Percentiles rank a stretch among this genome's conserved stretches.
phyloP scores from a whole-genome alignment of 768 basidiomycete species.

The Punctularia strigosozonata region DNA sequence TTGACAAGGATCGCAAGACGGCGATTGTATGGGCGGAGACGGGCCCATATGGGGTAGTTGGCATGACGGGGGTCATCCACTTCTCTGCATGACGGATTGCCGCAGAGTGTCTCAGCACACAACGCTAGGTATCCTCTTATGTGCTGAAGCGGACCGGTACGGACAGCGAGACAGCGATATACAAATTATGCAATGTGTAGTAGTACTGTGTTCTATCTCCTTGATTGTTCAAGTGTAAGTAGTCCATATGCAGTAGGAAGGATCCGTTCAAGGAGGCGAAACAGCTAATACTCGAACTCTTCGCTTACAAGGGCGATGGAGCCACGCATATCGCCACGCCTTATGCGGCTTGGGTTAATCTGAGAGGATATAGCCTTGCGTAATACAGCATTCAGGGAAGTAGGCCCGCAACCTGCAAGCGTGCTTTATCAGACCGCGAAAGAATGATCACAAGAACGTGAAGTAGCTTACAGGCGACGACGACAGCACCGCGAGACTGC shows the following conservation, averaged over 20 bases:
- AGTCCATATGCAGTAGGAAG: too few species aligned
- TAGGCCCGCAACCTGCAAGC: conserved; percentile 58
- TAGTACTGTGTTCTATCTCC: too few species aligned
- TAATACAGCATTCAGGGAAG: conserved; percentile 55
- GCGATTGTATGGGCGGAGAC: conserved; percentile 48
- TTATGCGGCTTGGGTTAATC: conserved; percentile 42
- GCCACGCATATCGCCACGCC: conserved; percentile 45
- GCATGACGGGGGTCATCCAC: conserved; percentile 71
- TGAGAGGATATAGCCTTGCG: conserved; percentile 51
- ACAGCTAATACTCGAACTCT: conserved; percentile 47
- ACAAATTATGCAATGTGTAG: too few species aligned
- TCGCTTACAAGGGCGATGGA: conserved; percentile 52
- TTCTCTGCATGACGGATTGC: too few species aligned
- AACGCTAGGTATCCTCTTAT: too few species aligned
- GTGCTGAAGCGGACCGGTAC: too few species aligned
- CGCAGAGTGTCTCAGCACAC: too few species aligned
- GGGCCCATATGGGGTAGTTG: conserved; percentile 44
- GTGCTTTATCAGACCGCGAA: neutral
- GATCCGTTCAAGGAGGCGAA: too few species aligned
- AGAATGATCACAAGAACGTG: neutral
- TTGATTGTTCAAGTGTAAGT: too few species aligned
- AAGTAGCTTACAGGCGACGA: conserved; percentile 60
- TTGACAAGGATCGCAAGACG: conserved; percentile 26
- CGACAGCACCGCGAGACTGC: conserved; percentile 37
- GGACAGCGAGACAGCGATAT: too few species aligned